Base-by-base conservation (phyloP, 2,329 filamentous ascomycete genomes). In the Fusarium sulawesiense region DNA sequence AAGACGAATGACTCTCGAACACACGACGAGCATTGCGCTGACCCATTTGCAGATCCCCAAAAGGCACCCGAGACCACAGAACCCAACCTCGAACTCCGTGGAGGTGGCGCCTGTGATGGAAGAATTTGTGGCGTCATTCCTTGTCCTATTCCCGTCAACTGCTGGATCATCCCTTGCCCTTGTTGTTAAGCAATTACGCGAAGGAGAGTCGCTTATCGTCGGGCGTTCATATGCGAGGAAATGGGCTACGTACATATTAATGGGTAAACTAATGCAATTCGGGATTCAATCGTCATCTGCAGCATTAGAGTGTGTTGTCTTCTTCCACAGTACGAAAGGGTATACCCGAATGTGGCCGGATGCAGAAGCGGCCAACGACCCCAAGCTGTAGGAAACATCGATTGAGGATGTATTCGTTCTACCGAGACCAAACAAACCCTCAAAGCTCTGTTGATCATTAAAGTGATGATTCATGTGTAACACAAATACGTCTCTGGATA, bases 91-190 rank as follows among this genome's bases (percentile, higher is more conserved):
- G 40, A 64, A 8, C 64, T 68, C 2, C 64, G 64, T 1, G 64
- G 64, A 20, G 64, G 64, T 12, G 64, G 64, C 13, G 64, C 64
- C 2, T 68, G 64, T 3, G 64, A 68, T n/a, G 64, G 64, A 7
- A 40, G 64, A 8, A 21, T 68, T 7, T 68, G 64, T 14, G 64
- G 64, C 5, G 48, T 68, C 12, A 68, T 68, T 9, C 64, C 64
- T 1, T 68, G 64, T 47, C 64, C 64, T 2, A 68, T 68, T 18
- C 64, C 64, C 0, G n/a, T 68, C 25, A 68, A 68, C 8, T 68
- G 64, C 16, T 68, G 64, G 64, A 68, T 68, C 20, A 68, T 68
- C 13, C 64, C 64, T 41, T 68, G 64, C 13, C 64, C 64, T 25
- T 67, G 64, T 10, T 63, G 60, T 27, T 63, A 51, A 45, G 18